Evolutionary conservation across 1,284 basidiomycete species (phyloP), one percentile per base, ranked within the genome.

Genomic region (Apiotrichum montevideense): DNA sequence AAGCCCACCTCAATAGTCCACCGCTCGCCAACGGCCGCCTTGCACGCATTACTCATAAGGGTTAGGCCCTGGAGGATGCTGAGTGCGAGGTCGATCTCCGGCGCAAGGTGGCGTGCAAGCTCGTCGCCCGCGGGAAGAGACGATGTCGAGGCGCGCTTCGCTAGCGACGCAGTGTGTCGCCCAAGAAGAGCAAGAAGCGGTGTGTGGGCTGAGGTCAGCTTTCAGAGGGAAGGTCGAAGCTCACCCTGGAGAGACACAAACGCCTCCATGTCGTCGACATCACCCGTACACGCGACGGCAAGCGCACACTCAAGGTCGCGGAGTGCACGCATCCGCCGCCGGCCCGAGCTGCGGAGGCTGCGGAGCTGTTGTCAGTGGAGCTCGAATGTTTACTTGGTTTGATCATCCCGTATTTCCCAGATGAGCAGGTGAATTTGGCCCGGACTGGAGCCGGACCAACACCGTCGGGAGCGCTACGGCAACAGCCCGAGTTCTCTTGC

Each of bases 1-100:
- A 69, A 6, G 14, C 81, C 53, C 64, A 88, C 90, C 80, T 92
- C 87, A 29, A 91, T 74, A 14, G 84, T 77, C 70, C 84, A 83
- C 56, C 79, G 81, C 44, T 88, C 81, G 7, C 87, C 85, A 13
- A 90, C 80, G 54, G 81, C 87, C 1, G 71, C 69, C 69, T 93
- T 93, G 61, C 84, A 88, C 1, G 80, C 65, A 10, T 76, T 66
- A 70, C 91, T 89, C 32, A 85, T 81, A 37, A 94, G 79, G 8
- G 81, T 81, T n/a, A 90, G 78, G 3, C 91, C 90, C 75, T 94
- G 90, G 6, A 93, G 77, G 21, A 92, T 77, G 0, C 81, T 83
- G 8, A 92, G 77, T 0, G 83, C 77, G 3, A 52, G 33, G 33
- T 59, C 60, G 35, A 75, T 52, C 56, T 75, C 73, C 4, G 66